Evolutionary conservation across 768 basidiomycete species (phyloP).

Genomic region (Russula abietina): DNA sequence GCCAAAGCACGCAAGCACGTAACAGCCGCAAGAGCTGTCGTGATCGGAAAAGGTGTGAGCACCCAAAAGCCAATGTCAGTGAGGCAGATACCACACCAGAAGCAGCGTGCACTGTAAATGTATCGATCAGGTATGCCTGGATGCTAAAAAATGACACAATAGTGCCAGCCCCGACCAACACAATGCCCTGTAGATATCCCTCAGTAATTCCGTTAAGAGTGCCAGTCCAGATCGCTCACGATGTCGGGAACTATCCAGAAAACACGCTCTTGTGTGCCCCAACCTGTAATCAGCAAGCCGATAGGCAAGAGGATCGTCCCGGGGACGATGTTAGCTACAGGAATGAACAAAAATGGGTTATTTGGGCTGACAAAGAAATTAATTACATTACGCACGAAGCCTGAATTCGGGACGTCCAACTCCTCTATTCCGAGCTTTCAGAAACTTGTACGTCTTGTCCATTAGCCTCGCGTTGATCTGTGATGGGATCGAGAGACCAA

Average conservation of each 20-base stretch:
- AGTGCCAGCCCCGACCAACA: no score
- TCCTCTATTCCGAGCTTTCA: no score
- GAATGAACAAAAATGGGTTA: not conserved
- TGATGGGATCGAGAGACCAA: no score
- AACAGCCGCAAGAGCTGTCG: conserved; percentile 56
- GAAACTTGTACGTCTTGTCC: no score
- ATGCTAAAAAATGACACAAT: no score
- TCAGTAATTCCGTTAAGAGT: no score
- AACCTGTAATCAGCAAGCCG: conserved; percentile 65
- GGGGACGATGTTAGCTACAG: conserved; percentile 50
- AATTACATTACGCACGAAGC: conserved; percentile 36
- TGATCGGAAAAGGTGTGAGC: conserved; percentile 10
- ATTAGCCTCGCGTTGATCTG: no score
- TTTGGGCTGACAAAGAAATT: not conserved
- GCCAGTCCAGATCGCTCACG: conserved; percentile 26
- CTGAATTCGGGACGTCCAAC: conserved; percentile 54
- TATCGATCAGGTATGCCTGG: no score
- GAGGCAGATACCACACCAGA: conserved; percentile 34
- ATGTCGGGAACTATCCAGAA: no score
- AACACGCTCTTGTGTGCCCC: conserved; percentile 50
- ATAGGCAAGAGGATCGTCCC: conserved; percentile 55
- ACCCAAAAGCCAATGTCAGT: not conserved
- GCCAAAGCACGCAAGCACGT: conserved; percentile 56
- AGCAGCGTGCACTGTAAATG: no score
- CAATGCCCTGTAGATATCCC: conserved; percentile 56